phyloP scores from a whole-genome alignment of 768 basidiomycete species.

The Daedaleopsis sinensis region DNA sequence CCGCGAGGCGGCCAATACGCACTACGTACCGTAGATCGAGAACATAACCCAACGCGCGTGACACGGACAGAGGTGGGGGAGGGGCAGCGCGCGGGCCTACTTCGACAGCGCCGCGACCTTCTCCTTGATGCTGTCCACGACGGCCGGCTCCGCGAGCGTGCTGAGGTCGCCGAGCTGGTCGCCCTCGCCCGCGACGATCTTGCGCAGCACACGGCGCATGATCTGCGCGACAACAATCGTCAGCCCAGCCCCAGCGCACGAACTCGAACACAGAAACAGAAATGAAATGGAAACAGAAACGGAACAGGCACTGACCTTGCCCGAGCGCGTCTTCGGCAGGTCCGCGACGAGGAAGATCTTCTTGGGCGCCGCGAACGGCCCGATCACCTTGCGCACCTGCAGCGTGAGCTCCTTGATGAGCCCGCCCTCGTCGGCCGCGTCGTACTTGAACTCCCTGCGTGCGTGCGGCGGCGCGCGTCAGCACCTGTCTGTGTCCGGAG shows the following conservation, averaged over 20 bases:
- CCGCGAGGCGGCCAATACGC: too few relatives aligned
- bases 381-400: constrained; percentile 97
- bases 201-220: constrained; percentile 95
- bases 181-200: constrained; percentile 92
- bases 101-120: constrained; percentile 54
- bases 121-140: constrained; percentile 84
- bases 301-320: constrained; percentile 63
- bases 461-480: neutral
- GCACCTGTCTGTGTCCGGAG: constrained; percentile 26
- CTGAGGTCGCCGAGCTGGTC: constrained; percentile 96
- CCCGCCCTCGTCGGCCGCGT: constrained; percentile 65
- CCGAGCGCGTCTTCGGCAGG: constrained; percentile 92
- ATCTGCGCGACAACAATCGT: constrained; percentile 48
- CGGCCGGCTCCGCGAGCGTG: constrained; percentile 85
- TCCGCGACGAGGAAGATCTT: constrained; percentile 82
- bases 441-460: constrained; percentile 76
- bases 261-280: neutral
- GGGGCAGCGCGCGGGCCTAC: neutral
- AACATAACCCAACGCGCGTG: too few relatives aligned
- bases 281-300: neutral
- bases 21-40: too few relatives aligned
- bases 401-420: constrained; percentile 88
- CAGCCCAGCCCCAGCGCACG: neutral
- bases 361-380: constrained; percentile 97
- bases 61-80: too few relatives aligned